Evolutionary conservation across 768 basidiomycete species (phyloP).

Genomic region (Lenzites betulinus): DNA sequence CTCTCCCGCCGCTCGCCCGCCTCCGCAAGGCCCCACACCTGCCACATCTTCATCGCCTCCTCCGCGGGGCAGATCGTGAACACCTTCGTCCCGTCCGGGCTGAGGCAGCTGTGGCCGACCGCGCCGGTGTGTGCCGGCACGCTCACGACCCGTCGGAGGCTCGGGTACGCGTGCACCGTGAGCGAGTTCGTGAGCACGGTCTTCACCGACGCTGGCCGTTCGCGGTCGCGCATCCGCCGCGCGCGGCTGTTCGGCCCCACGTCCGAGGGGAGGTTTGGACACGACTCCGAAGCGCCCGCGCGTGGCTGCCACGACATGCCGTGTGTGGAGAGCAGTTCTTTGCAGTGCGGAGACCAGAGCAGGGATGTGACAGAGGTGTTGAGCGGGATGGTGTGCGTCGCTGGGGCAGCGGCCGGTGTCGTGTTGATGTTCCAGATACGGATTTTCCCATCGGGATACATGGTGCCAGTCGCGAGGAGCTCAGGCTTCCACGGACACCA

Average conservation of each 20-base stretch:
- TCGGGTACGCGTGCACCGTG: slow-evolving; percentile 57
- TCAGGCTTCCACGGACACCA: slow-evolving; percentile 77
- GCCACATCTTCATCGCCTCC: slow-evolving; percentile 75
- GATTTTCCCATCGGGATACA: slow-evolving; percentile 60
- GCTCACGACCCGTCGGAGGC: slow-evolving; percentile 50
- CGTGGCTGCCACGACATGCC: slow-evolving; percentile 47
- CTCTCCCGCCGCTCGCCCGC: slow-evolving; percentile 40
- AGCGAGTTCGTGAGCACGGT: slow-evolving; percentile 43
- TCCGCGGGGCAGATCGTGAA: slow-evolving; percentile 67
- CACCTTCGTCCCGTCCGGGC: slow-evolving; percentile 61
- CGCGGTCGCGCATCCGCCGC: slow-evolving; percentile 26
- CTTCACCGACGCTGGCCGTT: slow-evolving; percentile 23
- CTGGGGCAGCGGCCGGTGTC: slow-evolving; percentile 49
- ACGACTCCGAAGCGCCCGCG: slow-evolving; percentile 20
- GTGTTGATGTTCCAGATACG: slow-evolving; percentile 53
- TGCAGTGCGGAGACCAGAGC: slow-evolving; percentile 59
- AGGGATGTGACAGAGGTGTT: slow-evolving; percentile 60
- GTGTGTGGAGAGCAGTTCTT: slow-evolving; percentile 61
- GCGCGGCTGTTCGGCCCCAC: slow-evolving; percentile 17
- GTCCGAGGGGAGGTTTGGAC: slow-evolving; percentile 14
- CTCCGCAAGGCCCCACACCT: slow-evolving; percentile 52
- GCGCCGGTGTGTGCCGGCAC: slow-evolving; percentile 56
- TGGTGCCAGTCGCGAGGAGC: slow-evolving; percentile 67
- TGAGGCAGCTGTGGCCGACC: slow-evolving; percentile 62
- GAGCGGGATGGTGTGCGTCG: slow-evolving; percentile 45